Evolutionary conservation across 306 rosid species (phyloP).

Genomic region (Corylus americana): DNA sequence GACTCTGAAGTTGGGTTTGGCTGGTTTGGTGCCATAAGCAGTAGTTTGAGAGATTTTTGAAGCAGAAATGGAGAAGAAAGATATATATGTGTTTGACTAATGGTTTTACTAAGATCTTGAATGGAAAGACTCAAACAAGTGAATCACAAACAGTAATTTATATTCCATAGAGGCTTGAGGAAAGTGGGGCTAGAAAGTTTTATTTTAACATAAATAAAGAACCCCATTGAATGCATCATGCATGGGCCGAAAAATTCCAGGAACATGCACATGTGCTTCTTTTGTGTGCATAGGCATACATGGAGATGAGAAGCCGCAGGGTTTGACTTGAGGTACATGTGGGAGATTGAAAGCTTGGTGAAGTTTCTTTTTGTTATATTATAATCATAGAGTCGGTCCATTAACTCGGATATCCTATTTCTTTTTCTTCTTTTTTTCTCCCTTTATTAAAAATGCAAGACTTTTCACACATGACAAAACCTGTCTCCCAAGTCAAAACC

Average conservation of each 20-base stretch:
- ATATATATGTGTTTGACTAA: constrained; percentile 26
- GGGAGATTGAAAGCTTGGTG: not conserved
- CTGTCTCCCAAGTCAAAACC: not conserved
- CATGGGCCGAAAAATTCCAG: not conserved
- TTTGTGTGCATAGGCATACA: not conserved
- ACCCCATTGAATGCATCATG: not conserved
- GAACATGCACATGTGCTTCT: not conserved
- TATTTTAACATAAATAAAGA: not conserved
- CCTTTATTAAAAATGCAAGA: not conserved
- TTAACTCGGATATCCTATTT: not conserved
- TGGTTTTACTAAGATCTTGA: constrained; percentile 5
- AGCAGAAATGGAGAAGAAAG: constrained; percentile 8
- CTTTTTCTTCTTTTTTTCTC: too few species aligned
- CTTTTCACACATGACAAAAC: not conserved
- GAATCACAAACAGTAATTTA: constrained; percentile 10
- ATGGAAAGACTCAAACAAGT: not conserved
- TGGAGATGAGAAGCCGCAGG: not conserved
- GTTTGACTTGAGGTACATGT: constrained; percentile 1
- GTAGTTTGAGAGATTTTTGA: constrained; percentile 25
- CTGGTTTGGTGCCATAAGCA: constrained; percentile 42
- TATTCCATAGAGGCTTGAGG: constrained; percentile 11
- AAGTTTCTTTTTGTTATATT: not conserved
- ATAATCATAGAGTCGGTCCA: not conserved
- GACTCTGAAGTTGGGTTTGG: constrained; percentile 39
- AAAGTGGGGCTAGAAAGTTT: not conserved